phyloP scores from a whole-genome alignment of 2,329 filamentous ascomycete species.

The Botrytis pseudocinerea region DNA sequence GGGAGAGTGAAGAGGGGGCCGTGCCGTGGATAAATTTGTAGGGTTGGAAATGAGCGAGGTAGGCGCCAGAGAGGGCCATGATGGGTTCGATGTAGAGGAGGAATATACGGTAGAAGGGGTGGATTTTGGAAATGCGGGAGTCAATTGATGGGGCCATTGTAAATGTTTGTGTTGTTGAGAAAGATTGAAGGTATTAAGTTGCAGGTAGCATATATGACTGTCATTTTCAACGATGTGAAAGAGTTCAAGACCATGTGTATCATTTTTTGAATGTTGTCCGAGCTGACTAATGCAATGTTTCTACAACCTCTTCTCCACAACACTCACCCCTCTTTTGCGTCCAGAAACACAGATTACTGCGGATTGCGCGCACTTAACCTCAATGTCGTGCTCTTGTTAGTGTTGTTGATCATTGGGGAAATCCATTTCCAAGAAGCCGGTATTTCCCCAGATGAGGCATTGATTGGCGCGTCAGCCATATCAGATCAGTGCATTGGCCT shows the following conservation, averaged over 20 bases:
- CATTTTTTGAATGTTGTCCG: not conserved
- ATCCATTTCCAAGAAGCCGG: not conserved
- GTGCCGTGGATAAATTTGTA: not conserved
- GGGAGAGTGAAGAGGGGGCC: not conserved
- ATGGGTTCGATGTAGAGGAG: constrained; percentile 8
- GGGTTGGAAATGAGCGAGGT: not conserved
- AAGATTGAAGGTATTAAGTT: not conserved
- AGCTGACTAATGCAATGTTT: not conserved
- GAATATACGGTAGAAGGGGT: not conserved
- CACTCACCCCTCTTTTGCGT: not conserved
- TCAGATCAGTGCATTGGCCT: not conserved
- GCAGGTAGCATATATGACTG: not conserved
- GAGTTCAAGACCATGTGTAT: not conserved
- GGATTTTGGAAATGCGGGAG: not conserved
- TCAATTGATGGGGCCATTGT: not conserved
- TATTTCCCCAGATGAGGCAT: not conserved
- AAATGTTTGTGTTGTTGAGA: not conserved
- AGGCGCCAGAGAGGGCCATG: not conserved
- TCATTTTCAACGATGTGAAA: not conserved
- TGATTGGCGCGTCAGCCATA: not conserved
- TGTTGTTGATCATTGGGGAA: not conserved
- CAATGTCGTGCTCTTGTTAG: not conserved
- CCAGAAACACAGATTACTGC: not conserved
- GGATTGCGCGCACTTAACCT: constrained; percentile 2
- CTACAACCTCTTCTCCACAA: not conserved